Percentiles rank a stretch among this genome's conserved stretches.
phyloP scores from a whole-genome alignment of 352 stramenopile species.

The Globisporangium mamillatum region DNA sequence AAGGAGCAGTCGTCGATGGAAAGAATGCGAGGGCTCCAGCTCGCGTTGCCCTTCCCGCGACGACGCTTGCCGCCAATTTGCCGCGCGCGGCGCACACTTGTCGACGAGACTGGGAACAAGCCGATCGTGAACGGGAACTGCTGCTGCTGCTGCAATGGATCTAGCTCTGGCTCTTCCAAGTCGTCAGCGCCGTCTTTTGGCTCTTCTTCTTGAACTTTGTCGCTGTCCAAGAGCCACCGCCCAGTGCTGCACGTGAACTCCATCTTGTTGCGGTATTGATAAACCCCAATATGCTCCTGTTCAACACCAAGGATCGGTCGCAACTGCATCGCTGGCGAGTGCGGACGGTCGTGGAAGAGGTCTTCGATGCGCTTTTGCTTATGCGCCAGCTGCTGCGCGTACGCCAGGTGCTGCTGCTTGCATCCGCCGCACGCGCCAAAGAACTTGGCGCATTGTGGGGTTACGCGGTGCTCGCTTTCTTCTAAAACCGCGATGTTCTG shows the following conservation, averaged over 20 bases:
- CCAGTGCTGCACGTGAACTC: constrained; percentile 79
- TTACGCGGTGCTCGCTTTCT: constrained; percentile 35
- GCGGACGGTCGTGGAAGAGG: constrained; percentile 27
- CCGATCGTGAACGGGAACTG: constrained; percentile 58
- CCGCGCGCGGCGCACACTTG: constrained; percentile 39
- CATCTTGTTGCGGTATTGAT: constrained; percentile 82
- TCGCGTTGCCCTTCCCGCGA: constrained; percentile 24
- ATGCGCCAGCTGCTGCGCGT: constrained; percentile 50
- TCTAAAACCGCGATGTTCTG: constrained; percentile 25
- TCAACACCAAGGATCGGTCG: constrained; percentile 38
- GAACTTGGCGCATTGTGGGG: constrained; percentile 46
- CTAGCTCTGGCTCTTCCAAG: not conserved
- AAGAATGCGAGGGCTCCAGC: constrained; percentile 66
- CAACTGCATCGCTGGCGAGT: constrained; percentile 36
- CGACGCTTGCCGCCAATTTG: constrained; percentile 34
- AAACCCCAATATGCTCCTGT: constrained; percentile 13
- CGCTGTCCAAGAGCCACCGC: constrained; percentile 56
- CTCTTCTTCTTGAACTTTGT: constrained; percentile 24
- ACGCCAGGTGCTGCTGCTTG: constrained; percentile 62
- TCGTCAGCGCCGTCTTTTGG: not conserved
- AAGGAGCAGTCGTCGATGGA: constrained; percentile 61
- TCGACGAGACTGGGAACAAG: constrained; percentile 58
- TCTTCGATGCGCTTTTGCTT: constrained; percentile 56
- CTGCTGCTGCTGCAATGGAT: not conserved
- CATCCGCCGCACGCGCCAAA: constrained; percentile 73